Conservation (phyloP, 225 moss, liverwort and hornwort genomes). For the Climacium dendroides region DNA sequence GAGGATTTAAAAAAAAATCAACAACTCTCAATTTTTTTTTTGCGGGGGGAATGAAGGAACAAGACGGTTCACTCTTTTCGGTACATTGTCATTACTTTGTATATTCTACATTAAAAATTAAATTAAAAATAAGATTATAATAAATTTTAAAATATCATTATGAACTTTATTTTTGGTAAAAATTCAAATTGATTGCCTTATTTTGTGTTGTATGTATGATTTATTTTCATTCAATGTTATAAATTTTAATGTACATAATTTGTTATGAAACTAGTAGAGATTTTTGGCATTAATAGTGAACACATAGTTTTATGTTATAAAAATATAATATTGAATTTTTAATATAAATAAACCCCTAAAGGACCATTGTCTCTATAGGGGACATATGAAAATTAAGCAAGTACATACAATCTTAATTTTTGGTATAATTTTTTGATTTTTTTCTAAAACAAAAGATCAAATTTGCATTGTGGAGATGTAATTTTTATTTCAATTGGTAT, state of each 20-base stretch:
- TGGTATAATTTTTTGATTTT: not conserved
- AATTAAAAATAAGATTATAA: not conserved
- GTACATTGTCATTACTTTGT: not conserved
- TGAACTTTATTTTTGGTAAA: not conserved
- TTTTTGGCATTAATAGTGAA: not conserved
- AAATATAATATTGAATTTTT: not conserved
- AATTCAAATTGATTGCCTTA: not conserved
- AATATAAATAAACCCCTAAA: not conserved
- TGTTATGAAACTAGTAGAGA: not conserved
- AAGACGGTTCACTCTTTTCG: no score
- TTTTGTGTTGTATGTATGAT: not conserved
- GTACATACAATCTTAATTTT: not conserved
- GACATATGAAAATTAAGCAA: not conserved
- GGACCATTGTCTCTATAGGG: accelerated
- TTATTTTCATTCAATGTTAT: not conserved
- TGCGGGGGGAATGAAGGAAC: no score
- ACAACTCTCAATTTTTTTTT: no score
- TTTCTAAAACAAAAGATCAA: not conserved
- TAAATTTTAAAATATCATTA: not conserved
- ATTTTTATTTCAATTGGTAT: not conserved
- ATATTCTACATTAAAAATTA: not conserved
- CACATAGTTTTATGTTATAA: not conserved
- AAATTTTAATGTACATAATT: not conserved
- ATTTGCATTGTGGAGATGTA: not conserved
- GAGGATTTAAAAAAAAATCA: no score